Base-by-base conservation (phyloP, 2,329 filamentous ascomycete species). In the Didymellaceae sp. region DNA sequence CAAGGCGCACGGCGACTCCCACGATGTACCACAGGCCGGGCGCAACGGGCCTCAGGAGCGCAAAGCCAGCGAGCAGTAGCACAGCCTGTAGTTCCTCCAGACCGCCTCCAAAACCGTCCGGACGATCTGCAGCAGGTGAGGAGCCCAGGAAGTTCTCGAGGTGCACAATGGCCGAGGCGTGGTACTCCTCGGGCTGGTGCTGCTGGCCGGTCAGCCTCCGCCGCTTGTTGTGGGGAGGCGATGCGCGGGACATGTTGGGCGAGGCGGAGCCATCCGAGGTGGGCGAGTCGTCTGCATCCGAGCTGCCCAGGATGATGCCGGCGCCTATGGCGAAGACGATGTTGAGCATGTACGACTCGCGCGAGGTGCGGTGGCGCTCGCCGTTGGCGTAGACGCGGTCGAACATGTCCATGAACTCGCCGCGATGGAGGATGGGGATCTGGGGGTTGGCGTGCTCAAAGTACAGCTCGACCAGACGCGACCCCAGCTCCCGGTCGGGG, bases 11-110 rank as follows among this genome's bases (percentile, higher is more conserved):
- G 5, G 93, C 93, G 33, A 97, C 92, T 9, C 94, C 94, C 52
- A 95, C 90, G 55, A 97, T 97, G 74, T 97, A 97, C 93, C 93
- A 97, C 34, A 97, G 77, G 11, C 94, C 94, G 0, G 93, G 93
- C 1, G 93, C 91, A 17, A 97, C 91, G 1, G 94, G 94, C 45
- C 93, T 83, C 56, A 97, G 80, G 39, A 99, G 79, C 6, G 93
- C 93, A 78, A 97, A 96, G 45, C 91, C 91, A 34, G 93, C 92
- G 35, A 97, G 80, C 32, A 97, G 78, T 39, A 97, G 76, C 6
- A 97, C 92, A n/a, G 91, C 91, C 69, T 97, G 93, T 42, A 97
- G 78, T 67, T 97, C 92, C 70, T 97, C 92, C 30, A 97, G 74
- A 0, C 91, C 91, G n/a, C 89, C 89, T n/a, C 89, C 89, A 58